phyloP scores from a whole-genome alignment of 352 stramenopile species.

The Phytopythium litorale region DNA sequence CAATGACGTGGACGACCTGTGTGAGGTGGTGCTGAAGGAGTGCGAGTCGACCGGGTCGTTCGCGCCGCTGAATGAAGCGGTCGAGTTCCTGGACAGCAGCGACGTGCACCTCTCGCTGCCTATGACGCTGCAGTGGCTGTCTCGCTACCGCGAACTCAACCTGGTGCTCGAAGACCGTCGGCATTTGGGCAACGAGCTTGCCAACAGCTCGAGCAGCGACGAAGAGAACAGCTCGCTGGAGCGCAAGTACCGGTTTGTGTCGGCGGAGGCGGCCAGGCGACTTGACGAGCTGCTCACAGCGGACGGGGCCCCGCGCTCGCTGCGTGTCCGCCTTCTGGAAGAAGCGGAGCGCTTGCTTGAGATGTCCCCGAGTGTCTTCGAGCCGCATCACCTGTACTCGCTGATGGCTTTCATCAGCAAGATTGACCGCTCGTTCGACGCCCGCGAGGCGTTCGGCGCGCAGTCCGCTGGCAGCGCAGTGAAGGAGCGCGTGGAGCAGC shows the following conservation, averaged over 20 bases:
- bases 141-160: conserved; percentile 65
- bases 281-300: conserved; percentile 48
- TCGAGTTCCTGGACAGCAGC: conserved; percentile 58
- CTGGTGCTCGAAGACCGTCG: conserved; percentile 63
- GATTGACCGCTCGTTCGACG: conserved; percentile 65
- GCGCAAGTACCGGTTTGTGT: conserved; percentile 51
- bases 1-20: conserved; percentile 51
- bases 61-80: conserved; percentile 50
- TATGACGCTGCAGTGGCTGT: conserved; percentile 52
- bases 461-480: conserved; percentile 39
- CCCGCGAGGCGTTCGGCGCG: conserved; percentile 33
- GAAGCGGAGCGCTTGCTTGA: conserved; percentile 51
- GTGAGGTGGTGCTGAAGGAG: conserved; percentile 48
- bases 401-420: conserved; percentile 60
- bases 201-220: conserved; percentile 6
- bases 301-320: conserved; percentile 30
- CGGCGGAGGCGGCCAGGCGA: conserved; percentile 56
- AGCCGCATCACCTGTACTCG: conserved; percentile 50
- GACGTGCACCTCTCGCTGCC: conserved; percentile 34
- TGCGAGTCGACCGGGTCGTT: conserved; percentile 35
- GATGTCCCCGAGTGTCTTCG: conserved; percentile 44
- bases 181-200: conserved; percentile 11
- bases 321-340: conserved; percentile 39
- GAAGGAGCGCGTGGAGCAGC: conserved; percentile 43
- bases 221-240: conserved; percentile 27